phyloP scores from a whole-genome alignment of 1,284 basidiomycete genomes.

The Boletus semigastroideus region DNA sequence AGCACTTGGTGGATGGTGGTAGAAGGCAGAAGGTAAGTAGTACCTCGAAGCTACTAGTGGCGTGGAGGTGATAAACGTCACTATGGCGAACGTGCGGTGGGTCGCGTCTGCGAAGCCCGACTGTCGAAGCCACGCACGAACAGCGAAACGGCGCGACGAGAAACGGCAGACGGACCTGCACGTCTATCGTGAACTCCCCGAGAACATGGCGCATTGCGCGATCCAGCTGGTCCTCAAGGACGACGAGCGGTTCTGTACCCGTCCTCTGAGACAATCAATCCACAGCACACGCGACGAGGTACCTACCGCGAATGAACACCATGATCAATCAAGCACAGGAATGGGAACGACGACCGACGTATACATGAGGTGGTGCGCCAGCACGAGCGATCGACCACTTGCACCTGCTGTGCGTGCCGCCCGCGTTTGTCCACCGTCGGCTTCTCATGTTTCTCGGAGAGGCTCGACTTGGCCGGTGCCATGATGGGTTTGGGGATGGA shows the following conservation, averaged over 20 bases:
- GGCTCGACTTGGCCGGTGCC: constrained; percentile 17
- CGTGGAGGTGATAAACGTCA: constrained; percentile 83
- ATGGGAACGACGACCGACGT: constrained; percentile 18
- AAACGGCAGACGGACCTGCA: constrained; percentile 40
- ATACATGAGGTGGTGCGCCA: constrained; percentile 80
- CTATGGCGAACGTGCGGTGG: constrained; percentile 71
- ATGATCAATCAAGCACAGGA: not conserved
- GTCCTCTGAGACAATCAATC: constrained; percentile 83
- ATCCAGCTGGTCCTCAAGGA: constrained; percentile 54
- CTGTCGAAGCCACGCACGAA: too few relatives aligned
- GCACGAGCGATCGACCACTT: constrained; percentile 59
- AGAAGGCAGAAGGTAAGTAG: too few relatives aligned
- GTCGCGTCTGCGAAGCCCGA: constrained; percentile 66
- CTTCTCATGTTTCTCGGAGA: constrained; percentile 34
- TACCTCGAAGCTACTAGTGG: too few relatives aligned
- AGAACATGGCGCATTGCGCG: constrained; percentile 51
- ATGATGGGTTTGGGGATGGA: constrained; percentile 37
- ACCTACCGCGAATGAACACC: constrained; percentile 33
- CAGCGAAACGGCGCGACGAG: too few relatives aligned
- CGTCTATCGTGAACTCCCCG: constrained; percentile 41
- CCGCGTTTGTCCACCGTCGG: constrained; percentile 44
- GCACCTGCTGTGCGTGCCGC: constrained; percentile 50
- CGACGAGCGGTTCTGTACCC: constrained; percentile 62
- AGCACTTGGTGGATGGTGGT: too few relatives aligned
- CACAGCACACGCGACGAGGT: constrained; percentile 67